Base-by-base conservation (phyloP, 176 grass and related monocot genomes). In the Carex kokanica region DNA sequence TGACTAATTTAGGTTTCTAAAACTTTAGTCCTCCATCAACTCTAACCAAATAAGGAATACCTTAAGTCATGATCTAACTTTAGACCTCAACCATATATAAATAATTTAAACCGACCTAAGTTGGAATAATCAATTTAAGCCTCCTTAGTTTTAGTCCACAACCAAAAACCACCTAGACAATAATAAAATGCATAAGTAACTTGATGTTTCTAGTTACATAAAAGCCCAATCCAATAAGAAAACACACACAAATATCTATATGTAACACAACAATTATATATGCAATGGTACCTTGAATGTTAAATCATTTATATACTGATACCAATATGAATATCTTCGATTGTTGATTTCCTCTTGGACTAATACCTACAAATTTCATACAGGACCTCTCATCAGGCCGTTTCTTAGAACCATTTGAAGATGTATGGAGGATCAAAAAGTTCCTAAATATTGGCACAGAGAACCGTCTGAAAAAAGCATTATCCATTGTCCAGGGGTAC, bases 371-470 rank as follows among this genome's bases (percentile, higher is more conserved):
- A 16, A 81, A 16, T 40, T 59, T 23, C 2, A 16, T 62, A 8
- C 85, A 89, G 83, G 82, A 88, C 16, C 41, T 88, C n/a, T 9
- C 83, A 0, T 8, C 51, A 10, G 86, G 32, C 13, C 74, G 88
- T 2, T 90, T 88, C 86, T 6, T 86, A 27, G 83, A 85, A 43
- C 66, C 85, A 8, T 10, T 91, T 7, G 23, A 59, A 24, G 7
- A 63, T 8, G 45, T 79, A 0, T 91, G 89, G 85, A 85, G 78
- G 67, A 40, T 94, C 79, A 94, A 91, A 65, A 91, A 87, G 59
- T 77, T 84, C 21, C 65, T 94, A 3, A 87, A 89, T 17, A 34
- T 90, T 17, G 80, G 84, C 21, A 60, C 70, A 0, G 84, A 86
- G 72, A 77, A 82, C 25, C 72, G 34, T 17, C 27, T 90, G 11